phyloP scores from a whole-genome alignment of 768 basidiomycete species.

The Pisolithus orientalis region DNA sequence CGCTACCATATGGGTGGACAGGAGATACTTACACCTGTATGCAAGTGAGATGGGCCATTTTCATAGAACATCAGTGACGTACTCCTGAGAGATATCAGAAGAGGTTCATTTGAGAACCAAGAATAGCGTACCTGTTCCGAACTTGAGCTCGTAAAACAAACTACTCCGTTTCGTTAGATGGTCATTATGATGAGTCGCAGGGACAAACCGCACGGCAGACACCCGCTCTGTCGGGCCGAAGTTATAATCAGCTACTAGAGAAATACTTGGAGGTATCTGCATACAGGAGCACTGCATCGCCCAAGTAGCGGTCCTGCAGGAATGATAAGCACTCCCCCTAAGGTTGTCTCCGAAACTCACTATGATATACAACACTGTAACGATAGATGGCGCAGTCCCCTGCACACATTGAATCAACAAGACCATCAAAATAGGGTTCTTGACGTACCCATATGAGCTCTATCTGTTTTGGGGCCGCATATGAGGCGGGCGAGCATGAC shows the following conservation, averaged over 20 bases:
- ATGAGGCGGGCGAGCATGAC: neutral
- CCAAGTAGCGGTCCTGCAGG: conserved; percentile 24
- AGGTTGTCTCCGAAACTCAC: conserved; percentile 9
- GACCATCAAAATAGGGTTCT: neutral
- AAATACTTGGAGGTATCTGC: neutral
- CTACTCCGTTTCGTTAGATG: conserved; percentile 5
- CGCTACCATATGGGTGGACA: neutral
- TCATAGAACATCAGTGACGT: conserved; percentile 2
- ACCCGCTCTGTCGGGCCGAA: conserved; percentile 7
- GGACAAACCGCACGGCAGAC: conserved; percentile 13
- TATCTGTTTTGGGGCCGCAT: conserved; percentile 10
- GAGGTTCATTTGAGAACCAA: neutral
- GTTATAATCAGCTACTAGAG: conserved; percentile 2
- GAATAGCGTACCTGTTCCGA: conserved; percentile 13
- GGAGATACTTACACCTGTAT: conserved; percentile 16
- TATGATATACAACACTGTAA: conserved; percentile 19
- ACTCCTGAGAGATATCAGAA: conserved; percentile 15
- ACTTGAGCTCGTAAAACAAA: conserved; percentile 13
- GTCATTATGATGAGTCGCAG: neutral
- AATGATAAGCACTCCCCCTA: neutral
- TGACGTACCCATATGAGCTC: conserved; percentile 26
- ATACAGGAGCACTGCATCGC: conserved; percentile 25
- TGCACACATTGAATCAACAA: conserved; percentile 3
- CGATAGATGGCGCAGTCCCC: conserved; percentile 21
- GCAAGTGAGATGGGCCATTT: neutral